Conservation (phyloP, 306 rosid species). For the Castanopsis chinensis region DNA sequence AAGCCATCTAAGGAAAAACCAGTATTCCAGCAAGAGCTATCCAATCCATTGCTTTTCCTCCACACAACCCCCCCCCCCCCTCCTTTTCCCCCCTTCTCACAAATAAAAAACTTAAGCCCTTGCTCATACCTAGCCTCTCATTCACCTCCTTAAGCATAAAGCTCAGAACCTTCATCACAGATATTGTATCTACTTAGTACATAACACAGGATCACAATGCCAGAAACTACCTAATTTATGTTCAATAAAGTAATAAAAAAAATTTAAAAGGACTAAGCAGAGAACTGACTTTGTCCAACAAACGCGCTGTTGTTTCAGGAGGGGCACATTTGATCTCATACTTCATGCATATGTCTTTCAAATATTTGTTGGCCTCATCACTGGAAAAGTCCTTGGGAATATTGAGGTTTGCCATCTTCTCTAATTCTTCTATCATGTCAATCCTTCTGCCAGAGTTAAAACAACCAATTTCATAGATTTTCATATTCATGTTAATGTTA, state of each 20-base stretch:
- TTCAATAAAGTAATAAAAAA: neutral
- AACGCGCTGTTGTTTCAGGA: conserved; percentile 84
- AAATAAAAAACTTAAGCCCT: neutral
- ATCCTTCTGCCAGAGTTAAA: conserved; percentile 60
- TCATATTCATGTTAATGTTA: neutral
- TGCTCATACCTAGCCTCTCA: neutral
- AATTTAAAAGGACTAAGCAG: neutral
- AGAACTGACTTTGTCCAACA: conserved; percentile 76
- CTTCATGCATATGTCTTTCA: conserved; percentile 68
- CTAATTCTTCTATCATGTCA: conserved; percentile 88
- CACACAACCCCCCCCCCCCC: too few species aligned
- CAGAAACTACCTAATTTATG: neutral
- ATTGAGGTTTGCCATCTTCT: conserved; percentile 66
- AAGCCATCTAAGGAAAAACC: too few species aligned
- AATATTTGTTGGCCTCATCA: conserved; percentile 73
- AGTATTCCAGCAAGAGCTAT: too few species aligned
- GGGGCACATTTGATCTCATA: conserved; percentile 78
- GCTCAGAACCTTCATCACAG: neutral
- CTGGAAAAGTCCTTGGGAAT: conserved; percentile 81
- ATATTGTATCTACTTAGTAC: neutral
- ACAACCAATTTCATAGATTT: neutral
- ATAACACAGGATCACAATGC: neutral
- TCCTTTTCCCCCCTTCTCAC: too few species aligned
- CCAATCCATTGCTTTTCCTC: too few species aligned
- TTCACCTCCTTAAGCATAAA: neutral